Conservation (phyloP, 345 rosid genomes). For the Microcos paniculata region DNA sequence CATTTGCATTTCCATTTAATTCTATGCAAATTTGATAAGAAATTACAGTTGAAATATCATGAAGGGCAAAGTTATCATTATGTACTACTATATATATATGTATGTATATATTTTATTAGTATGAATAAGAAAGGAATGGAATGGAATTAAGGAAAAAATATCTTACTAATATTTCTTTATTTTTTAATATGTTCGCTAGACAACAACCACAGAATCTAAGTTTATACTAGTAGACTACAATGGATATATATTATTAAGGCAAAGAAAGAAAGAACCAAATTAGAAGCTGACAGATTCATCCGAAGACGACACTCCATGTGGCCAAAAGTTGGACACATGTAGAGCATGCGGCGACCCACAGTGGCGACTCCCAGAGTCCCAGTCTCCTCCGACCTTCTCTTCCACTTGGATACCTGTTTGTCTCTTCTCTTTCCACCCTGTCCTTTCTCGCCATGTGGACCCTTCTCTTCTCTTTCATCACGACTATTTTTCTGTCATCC, state of each 20-base stretch:
- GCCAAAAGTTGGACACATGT: constrained; percentile 11
- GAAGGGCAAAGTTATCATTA: neutral
- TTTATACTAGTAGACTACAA: too few species aligned
- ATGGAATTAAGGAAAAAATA: neutral
- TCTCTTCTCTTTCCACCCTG: neutral
- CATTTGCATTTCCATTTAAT: neutral
- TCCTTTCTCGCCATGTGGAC: neutral
- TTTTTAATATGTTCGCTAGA: too few species aligned
- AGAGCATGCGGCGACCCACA: constrained; percentile 48
- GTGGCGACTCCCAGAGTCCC: constrained; percentile 21
- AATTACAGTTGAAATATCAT: too few species aligned
- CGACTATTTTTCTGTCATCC: neutral
- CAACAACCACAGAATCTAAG: too few species aligned
- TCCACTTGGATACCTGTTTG: constrained; percentile 11
- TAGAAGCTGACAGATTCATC: neutral
- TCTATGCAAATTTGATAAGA: neutral
- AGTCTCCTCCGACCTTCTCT: neutral
- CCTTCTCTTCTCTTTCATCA: neutral
- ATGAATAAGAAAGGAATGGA: too few species aligned
- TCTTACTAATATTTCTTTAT: too few species aligned
- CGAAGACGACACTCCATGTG: constrained; percentile 21
- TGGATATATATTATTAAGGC: too few species aligned
- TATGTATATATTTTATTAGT: too few species aligned
- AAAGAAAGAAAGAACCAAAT: too few species aligned
- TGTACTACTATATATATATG: too few species aligned